A percentile compares a stretch with the other conserved stretches of the same genome.
Conservation (phyloP, 1,284 basidiomycete species). For the Fomitopsis schrenkii region DNA sequence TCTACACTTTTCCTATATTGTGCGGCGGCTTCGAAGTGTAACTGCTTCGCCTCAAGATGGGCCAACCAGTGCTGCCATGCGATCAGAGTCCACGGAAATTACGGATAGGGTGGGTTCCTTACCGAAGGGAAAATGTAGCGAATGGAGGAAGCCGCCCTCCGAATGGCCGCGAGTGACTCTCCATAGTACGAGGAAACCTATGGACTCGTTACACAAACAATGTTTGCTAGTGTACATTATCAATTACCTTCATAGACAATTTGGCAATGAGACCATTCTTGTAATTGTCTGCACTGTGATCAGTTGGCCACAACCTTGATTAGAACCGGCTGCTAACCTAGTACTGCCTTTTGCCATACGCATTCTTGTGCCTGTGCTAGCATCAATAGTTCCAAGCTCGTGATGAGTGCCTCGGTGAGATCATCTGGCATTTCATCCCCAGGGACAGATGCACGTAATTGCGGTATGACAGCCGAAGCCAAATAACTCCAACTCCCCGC, state of each 20-base stretch:
- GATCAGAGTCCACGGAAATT: neutral
- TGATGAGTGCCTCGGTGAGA: conserved; percentile 60
- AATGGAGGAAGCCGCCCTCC: conserved; percentile 42
- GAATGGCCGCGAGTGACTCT: conserved; percentile 47
- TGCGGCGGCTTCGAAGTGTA: conserved; percentile 89
- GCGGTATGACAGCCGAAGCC: conserved; percentile 52
- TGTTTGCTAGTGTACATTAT: too few relatives aligned
- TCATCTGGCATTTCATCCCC: conserved; percentile 58
- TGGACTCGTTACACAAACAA: too few relatives aligned
- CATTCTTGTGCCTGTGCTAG: conserved; percentile 97
- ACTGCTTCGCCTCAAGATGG: conserved; percentile 80
- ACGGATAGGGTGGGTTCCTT: conserved; percentile 15
- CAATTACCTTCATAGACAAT: conserved; percentile 65
- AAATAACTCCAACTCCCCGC: conserved; percentile 76
- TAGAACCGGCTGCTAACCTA: conserved; percentile 46
- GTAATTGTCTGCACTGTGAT: conserved; percentile 44
- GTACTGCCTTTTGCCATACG: conserved; percentile 90
- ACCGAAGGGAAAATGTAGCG: conserved; percentile 53
- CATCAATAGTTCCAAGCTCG: conserved; percentile 73
- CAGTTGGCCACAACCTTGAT: neutral
- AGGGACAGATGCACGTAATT: conserved; percentile 45
- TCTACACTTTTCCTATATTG: conserved; percentile 89
- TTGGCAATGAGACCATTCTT: conserved; percentile 88
- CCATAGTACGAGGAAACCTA: conserved; percentile 72
- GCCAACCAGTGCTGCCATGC: conserved; percentile 67